These are phyloP conservation scores for Eragrostis tef DNA, from an alignment of 202 grass and related monocot genomes.

Conservation along the genomic window DNA sequence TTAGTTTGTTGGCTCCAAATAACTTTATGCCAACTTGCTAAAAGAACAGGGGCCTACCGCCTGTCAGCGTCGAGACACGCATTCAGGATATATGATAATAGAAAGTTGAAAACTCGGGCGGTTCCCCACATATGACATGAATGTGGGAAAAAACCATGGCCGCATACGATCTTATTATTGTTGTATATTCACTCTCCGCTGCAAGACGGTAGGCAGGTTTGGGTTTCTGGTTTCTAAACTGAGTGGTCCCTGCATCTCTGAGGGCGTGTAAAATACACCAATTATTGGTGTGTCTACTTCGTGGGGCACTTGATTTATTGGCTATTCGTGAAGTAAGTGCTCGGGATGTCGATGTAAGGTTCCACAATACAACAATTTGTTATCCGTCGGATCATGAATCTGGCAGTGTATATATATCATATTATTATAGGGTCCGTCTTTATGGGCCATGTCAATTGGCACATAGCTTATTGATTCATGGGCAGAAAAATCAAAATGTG, in stretches of 20 bases:
- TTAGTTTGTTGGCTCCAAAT: not conserved
- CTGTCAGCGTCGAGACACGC: constrained; percentile 32
- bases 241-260: too few species aligned
- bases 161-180: not conserved
- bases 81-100: not conserved
- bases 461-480: not conserved
- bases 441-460: not conserved
- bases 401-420: not conserved
- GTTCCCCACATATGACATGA: constrained; percentile 13
- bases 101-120: not conserved
- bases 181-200: not conserved
- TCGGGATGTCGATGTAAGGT: not conserved
- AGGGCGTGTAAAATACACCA: not conserved
- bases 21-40: not conserved
- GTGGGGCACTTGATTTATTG: not conserved
- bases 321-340: not conserved
- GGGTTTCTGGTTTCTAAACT: not conserved
- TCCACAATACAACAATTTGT: not conserved
- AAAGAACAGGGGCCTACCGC: too few species aligned
- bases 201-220: not conserved
- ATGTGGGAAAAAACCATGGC: too few species aligned
- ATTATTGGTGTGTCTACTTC: not conserved
- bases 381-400: not conserved
- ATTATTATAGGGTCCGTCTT: not conserved
- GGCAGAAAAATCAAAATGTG: not conserved